Base-by-base conservation (phyloP, 2,329 filamentous ascomycete genomes). In the Talaromyces rugulosus region DNA sequence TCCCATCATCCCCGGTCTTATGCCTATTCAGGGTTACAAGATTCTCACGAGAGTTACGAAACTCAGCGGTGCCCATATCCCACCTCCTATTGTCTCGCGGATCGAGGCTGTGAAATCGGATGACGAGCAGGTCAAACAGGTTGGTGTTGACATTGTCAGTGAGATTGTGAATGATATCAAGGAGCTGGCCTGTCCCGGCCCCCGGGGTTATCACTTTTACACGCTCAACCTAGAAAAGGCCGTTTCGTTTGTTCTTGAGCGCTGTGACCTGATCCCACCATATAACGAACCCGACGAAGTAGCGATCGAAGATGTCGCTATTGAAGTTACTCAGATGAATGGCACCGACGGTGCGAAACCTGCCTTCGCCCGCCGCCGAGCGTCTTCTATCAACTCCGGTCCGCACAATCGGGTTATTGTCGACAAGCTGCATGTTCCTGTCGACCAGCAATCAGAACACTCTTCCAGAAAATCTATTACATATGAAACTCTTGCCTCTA, bases 1-100 rank as follows among this genome's bases (percentile, higher is more conserved):
- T 28, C 89, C 91, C 6, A 96, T 99, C 67, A 90, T 99, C 61
- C 94, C 95, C 0, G 95, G 95, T 1, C 81, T 99, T 70, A 97
- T 99, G 93, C 95, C 95, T 12, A 92, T 99, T 58, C 95, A 99
- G 78, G 96, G 91, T 77, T 98, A 96, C 77, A 91, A 96, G 74
- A 98, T 96, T 81, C 86, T 99, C 70, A 92, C 92, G 71, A 83
- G 95, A 65, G 96, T 94, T 34, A 94, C 93, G 28, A 99, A 98
- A 78, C 84, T 99, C 51, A 96, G 92, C 74, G 92, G 97, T 74
- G 94, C 93, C 55, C 88, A 85, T 65, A 82, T 98, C 52, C 95
- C 95, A 0, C 79, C 84, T 0, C 77, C 83, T 14, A 84, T 97
- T 33, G 81, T 94, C 71, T 80, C 82, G 12, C 86, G 90, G 28